These are phyloP conservation scores for Neostapfia colusana DNA, from an alignment of 176 grass and related monocot genomes.

Conservation along the genomic window DNA sequence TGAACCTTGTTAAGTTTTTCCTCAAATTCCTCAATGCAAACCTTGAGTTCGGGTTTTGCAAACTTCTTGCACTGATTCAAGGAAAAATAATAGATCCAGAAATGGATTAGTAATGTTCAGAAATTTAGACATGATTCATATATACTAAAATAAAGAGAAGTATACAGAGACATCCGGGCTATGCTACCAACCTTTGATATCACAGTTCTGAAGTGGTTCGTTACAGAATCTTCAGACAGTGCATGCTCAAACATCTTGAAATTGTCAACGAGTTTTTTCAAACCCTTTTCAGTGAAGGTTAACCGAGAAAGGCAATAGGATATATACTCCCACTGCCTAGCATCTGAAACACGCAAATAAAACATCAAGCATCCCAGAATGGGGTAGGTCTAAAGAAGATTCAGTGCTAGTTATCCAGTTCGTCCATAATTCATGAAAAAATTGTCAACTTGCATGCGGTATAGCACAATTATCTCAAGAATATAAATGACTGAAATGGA, in stretches of 20 bases:
- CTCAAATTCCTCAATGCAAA: conserved; percentile 96
- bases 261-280: conserved; percentile 93
- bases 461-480: conserved; percentile 3
- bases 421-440: conserved; percentile 17
- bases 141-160: conserved; percentile 9
- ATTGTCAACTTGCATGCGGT: neutral
- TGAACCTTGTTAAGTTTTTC: conserved; percentile 87
- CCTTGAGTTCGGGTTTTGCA: conserved; percentile 77
- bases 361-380: neutral
- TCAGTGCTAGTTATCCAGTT: neutral
- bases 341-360: conserved; percentile 61
- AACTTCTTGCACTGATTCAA: conserved; percentile 94
- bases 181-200: conserved; percentile 70
- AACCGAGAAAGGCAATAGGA: conserved; percentile 97
- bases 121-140: conserved; percentile 14
- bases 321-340: conserved; percentile 82
- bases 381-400: neutral
- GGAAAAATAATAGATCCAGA: conserved; percentile 28
- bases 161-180: conserved; percentile 8
- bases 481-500: conserved; percentile 24
- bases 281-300: conserved; percentile 85
- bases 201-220: conserved; percentile 85
- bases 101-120: neutral
- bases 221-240: conserved; percentile 79
- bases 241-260: conserved; percentile 93